phyloP scores from a whole-genome alignment of 2,329 filamentous ascomycete genomes.

The Beauveria australis region DNA sequence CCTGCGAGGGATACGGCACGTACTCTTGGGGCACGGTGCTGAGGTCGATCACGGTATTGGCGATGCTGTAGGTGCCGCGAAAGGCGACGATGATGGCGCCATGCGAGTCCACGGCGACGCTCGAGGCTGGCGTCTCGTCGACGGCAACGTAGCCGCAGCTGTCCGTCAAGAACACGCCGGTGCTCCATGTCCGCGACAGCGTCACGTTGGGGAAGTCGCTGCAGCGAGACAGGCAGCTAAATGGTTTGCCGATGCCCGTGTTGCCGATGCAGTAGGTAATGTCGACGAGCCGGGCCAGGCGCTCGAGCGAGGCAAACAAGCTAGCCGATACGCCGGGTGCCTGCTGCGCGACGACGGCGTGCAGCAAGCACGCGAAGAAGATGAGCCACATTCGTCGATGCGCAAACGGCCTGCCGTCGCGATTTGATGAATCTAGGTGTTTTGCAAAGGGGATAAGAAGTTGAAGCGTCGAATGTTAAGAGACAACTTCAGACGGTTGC shows the following conservation, averaged over 20 bases:
- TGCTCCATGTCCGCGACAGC: constrained; percentile 81
- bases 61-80: constrained; percentile 86
- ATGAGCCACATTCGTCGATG: not conserved
- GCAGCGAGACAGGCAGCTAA: constrained; percentile 78
- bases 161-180: constrained; percentile 76
- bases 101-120: constrained; percentile 13
- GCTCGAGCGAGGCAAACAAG: constrained; percentile 76
- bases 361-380: not conserved
- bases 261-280: constrained; percentile 89
- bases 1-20: constrained; percentile 65
- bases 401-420: not conserved
- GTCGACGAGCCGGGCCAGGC: constrained; percentile 84
- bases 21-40: constrained; percentile 87
- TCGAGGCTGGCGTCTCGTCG: constrained; percentile 47
- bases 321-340: constrained; percentile 40
- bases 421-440: not conserved
- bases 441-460: not conserved
- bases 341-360: not conserved
- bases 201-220: constrained; percentile 73
- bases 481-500: not conserved
- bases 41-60: constrained; percentile 85
- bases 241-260: constrained; percentile 74
- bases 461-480: not conserved
- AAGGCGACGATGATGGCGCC: constrained; percentile 72
- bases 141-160: constrained; percentile 90